Evolutionary conservation across 345 rosid species (phyloP).

Genomic region (Conringia planisiliqua): DNA sequence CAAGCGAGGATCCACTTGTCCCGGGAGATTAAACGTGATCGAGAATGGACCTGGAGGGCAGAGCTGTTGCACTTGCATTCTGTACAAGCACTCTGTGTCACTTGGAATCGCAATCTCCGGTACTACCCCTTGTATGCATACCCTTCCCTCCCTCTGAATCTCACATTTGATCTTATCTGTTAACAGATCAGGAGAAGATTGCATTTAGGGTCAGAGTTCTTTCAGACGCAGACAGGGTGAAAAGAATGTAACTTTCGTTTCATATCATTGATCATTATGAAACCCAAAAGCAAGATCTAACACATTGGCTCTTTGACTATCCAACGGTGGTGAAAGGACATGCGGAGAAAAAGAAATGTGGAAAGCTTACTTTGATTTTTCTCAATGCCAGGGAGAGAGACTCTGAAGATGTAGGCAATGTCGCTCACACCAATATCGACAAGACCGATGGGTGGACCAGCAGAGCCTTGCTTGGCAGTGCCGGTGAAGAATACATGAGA

Average conservation of each 20-base stretch:
- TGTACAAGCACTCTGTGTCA: conserved; percentile 30
- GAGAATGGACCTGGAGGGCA: conserved; percentile 60
- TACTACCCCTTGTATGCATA: conserved; percentile 50
- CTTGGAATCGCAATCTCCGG: conserved; percentile 36
- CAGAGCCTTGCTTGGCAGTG: conserved; percentile 49
- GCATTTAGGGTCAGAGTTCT: conserved; percentile 3
- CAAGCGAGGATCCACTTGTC: conserved; percentile 73
- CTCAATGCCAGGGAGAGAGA: conserved; percentile 60
- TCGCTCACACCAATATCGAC: conserved; percentile 65
- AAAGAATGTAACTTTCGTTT: background rate
- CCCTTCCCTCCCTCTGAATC: conserved; percentile 53
- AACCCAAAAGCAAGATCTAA: background rate
- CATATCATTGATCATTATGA: background rate
- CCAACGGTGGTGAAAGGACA: background rate
- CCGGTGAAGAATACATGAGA: conserved; percentile 42
- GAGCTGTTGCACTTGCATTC: conserved; percentile 48
- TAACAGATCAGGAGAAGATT: background rate
- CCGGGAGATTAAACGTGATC: conserved; percentile 60
- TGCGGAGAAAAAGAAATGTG: background rate
- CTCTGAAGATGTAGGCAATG: conserved; percentile 62
- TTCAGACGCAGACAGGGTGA: background rate
- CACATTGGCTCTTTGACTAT: background rate
- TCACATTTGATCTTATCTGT: conserved; percentile 58
- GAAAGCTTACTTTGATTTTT: conserved; percentile 50
- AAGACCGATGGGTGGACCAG: conserved; percentile 59